These are phyloP conservation scores for Nakazawaea wyomingensis DNA, from an alignment of 805 yeast species.

Conservation along the genomic window DNA sequence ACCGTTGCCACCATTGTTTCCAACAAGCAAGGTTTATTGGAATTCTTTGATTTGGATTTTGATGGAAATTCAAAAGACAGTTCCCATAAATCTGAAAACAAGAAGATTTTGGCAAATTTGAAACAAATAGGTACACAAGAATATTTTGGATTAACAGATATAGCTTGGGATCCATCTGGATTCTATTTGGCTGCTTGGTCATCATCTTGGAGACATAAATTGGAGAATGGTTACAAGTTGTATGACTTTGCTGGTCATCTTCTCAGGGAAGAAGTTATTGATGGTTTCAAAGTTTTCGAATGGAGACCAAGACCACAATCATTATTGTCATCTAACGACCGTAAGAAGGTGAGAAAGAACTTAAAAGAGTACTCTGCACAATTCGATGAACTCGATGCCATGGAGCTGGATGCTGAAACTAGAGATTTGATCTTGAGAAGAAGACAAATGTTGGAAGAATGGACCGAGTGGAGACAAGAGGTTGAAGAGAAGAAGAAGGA, in stretches of 20 bases:
- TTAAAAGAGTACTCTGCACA: constrained; percentile 84
- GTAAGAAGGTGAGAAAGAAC: constrained; percentile 87
- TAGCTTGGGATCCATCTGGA: constrained; percentile 96
- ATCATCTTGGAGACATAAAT: constrained; percentile 73
- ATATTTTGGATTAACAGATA: constrained; percentile 72
- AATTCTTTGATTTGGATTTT: constrained; percentile 81
- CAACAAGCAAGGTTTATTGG: constrained; percentile 52
- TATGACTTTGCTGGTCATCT: constrained; percentile 79
- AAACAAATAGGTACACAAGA: constrained; percentile 59
- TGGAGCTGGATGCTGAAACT: constrained; percentile 90
- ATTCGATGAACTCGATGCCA: constrained; percentile 91
- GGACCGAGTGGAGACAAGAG: constrained; percentile 73
- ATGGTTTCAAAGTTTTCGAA: constrained; percentile 78
- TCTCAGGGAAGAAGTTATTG: constrained; percentile 70
- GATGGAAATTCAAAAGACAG: constrained; percentile 54
- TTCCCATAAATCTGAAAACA: constrained; percentile 36
- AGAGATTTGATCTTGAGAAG: constrained; percentile 85
- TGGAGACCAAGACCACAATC: constrained; percentile 98
- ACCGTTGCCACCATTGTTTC: constrained; percentile 41
- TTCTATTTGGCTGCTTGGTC: constrained; percentile 87
- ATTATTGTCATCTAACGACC: constrained; percentile 67
- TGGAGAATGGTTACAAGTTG: constrained; percentile 87
- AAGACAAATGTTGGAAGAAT: constrained; percentile 74
- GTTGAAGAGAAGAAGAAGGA: constrained; percentile 44
- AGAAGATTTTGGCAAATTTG: constrained; percentile 51